Base-by-base conservation (phyloP, 768 basidiomycete genomes). In the Auriscalpium orientale region DNA sequence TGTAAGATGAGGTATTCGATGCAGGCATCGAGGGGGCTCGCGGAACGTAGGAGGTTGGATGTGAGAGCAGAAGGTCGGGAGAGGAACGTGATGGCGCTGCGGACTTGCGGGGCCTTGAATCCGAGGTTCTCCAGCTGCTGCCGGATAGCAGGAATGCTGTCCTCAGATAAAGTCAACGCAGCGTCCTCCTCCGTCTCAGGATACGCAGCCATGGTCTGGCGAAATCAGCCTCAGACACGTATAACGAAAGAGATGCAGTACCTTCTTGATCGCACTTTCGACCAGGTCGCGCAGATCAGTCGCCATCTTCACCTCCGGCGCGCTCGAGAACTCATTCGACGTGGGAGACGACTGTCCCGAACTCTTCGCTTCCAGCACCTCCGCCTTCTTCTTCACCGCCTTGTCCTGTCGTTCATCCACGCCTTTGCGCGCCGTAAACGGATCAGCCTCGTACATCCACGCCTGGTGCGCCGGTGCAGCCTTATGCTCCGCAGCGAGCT, bases 391-490 rank as follows among this genome's bases (percentile, higher is more conserved):
- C 67, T 77, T 71, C 18, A 76, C 68, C 34, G 77, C 75, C 58
- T 81, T 83, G 28, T 69, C 75, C 66, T 90, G 89, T 37, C 88
- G 75, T 46, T 81, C 78, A 13, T 83, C 79, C 2, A 91, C 87
- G 54, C 77, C 75, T 59, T 81, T 81, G 56, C 77, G 78, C 7
- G 90, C 89, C 16, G 79, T 77, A 64, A 94, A 95, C 2, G 92
- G 93, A 73, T 95, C 91, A 7, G 84, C 74, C n/a, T 82, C 78
- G 63, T 89, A 95, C 81, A 91, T 87, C 92, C 92, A 95, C 51
- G 78, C 79, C 66, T 82, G 78, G 67, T 92, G 88, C 3, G 82
- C 77, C 1, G 85, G 83, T 3, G 78, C 76, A 16, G 68, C 68
- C 61, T 84, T 86, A 62, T 91, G 90, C 64, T 91, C 86, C 2